Base-by-base conservation (phyloP, 495 filamentous ascomycete genomes). In the Neurospora sp. region DNA sequence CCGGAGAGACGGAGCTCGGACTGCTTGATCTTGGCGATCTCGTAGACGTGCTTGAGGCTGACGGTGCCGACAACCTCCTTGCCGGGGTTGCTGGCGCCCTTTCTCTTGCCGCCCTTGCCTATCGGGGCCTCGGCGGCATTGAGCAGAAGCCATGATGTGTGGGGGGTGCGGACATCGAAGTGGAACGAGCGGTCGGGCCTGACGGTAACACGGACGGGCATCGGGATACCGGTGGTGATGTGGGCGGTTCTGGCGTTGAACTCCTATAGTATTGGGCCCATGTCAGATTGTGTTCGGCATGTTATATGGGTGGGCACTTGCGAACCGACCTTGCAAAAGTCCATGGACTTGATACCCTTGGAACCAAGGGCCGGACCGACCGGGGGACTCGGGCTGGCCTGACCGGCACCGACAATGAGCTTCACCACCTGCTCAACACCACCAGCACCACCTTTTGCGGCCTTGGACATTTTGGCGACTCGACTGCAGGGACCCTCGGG, bases 331-430 rank as follows among this genome's bases (percentile, higher is more conserved):
- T 99, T 99, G 88, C 96, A 98, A 81, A 98, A 98, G 83, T 99
- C 96, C 92, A 99, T 99, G 73, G 92, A 94, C 86, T 99, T 99
- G 48, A 99, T 92, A 85, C 96, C 96, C 86, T 97, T 98, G 81
- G 92, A 94, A 81, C 96, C 96, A 74, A 99, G 87, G 61, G 96
- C 96, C 39, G 96, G 96, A 84, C 96, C 96, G 78, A 99, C 94
- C 4, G 96, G 96, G n/a, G 96, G 96, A 84, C 93, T 94, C 39
- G 96, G 96, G 74, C 91, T 92, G 68, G 96, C 96, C 80, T 98
- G 93, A n/a, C 96, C 96, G 46, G 96, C 96, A 73, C 94, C 96
- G 70, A 99, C 96, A 72, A 99, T 97, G 78, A 99, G 89, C 85
- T 98, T 99, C 80, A 99, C 94, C 48, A 98, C 90, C 82, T 93